Base-by-base conservation (phyloP, 2,329 filamentous ascomycete genomes). In the Pseudocercospora macadamiae region DNA sequence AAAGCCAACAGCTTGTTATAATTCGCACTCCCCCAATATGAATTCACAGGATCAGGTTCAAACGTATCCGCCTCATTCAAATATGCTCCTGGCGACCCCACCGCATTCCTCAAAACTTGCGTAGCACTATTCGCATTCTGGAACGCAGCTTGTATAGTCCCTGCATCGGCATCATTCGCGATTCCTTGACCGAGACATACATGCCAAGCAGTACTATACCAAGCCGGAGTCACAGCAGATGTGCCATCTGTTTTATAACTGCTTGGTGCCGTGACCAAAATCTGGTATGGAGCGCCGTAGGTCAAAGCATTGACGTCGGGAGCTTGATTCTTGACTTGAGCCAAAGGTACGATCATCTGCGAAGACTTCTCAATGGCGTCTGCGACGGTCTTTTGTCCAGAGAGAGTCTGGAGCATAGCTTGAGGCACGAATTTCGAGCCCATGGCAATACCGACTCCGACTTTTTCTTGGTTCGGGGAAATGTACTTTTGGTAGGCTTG, bases 31-130 rank as follows among this genome's bases (percentile, higher is more conserved):
- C 63, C 63, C 63, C 63, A 66, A 42, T 57, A 64, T n/a, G 39
- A 42, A 10, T 51, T 37, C 3, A 45, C 51, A 2, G 57, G 62
- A 36, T 64, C 36, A 16, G 54, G 47, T 28, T 66, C 59, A 42
- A 53, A 66, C 12, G 48, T 48, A 28, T 66, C 62, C 18, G 58
- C 64, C 34, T 66, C 64, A 18, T 65, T 66, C 52, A 63, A 58
- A 34, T 66, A 66, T 18, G 62, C 62, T 3, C 64, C 64, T 18
- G 39, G 52, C 25, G 2, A 12, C 23, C 18, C 39, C 18, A 45
- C 39, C 18, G 39, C 39, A 45, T 45, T 45, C 39, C 39, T 45
- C 39, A 66, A 49, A 28, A 57, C 39, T 12, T 63, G 39, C 14
- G 56, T 55, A 5, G 55, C 64, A 12, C 34, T 28, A 25, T 62